phyloP scores from a whole-genome alignment of 495 filamentous ascomycete genomes.

The Delitschia confertaspora region DNA sequence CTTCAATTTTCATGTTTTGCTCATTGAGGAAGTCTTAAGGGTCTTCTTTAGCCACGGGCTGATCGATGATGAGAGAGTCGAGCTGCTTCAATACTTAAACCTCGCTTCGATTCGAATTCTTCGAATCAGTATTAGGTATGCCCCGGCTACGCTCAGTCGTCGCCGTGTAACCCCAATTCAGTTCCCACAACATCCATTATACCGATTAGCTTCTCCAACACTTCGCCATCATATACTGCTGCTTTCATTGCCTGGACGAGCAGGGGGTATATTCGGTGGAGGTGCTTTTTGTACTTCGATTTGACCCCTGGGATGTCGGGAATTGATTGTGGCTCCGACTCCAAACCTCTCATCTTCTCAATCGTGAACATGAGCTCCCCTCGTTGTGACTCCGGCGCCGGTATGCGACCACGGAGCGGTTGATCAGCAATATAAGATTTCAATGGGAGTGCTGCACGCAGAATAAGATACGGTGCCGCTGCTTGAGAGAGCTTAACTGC shows the following conservation, averaged over 20 bases:
- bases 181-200: slow-evolving; percentile 59
- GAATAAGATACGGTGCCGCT: slow-evolving; percentile 72
- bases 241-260: slow-evolving; percentile 60
- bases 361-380: slow-evolving; percentile 69
- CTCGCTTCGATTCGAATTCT: too few species aligned
- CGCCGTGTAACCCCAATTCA: slow-evolving; percentile 57
- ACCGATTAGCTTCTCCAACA: slow-evolving; percentile 51
- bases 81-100: too few species aligned
- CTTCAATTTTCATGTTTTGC: too few species aligned
- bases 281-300: slow-evolving; percentile 57
- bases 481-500: slow-evolving; percentile 60
- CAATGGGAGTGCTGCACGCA: slow-evolving; percentile 69
- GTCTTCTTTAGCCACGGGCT: too few species aligned
- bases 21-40: too few species aligned
- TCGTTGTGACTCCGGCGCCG: slow-evolving; percentile 74
- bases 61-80: too few species aligned
- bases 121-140: too few species aligned
- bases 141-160: background rate
- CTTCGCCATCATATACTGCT: slow-evolving; percentile 56
- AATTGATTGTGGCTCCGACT: slow-evolving; percentile 63
- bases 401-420: slow-evolving; percentile 83
- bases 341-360: slow-evolving; percentile 51
- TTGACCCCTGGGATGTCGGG: slow-evolving; percentile 52
- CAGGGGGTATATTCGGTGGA: slow-evolving; percentile 76
- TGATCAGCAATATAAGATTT: slow-evolving; percentile 84